Conservation (phyloP, 768 basidiomycete genomes). For the Tricholoma hemisulphureum region DNA sequence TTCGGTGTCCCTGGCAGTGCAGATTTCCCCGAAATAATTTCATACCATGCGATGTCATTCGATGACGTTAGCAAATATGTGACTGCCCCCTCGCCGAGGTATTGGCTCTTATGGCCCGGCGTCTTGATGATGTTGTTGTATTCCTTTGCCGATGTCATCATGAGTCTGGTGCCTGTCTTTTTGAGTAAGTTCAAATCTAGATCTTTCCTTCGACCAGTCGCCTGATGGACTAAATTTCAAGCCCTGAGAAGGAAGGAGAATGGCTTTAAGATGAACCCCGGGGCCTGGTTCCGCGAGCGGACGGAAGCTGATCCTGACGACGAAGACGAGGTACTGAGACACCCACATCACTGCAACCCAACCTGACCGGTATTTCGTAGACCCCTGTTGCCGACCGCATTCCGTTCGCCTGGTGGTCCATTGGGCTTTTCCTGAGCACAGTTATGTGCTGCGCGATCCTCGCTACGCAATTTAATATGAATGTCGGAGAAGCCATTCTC, state of each 20-base stretch:
- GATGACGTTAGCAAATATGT: conserved; percentile 40
- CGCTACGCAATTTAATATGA: conserved; percentile 52
- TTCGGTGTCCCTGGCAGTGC: conserved; percentile 38
- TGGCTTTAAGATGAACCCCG: neutral
- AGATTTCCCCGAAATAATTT: conserved; percentile 40
- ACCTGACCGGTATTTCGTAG: neutral
- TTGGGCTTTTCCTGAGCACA: conserved; percentile 46
- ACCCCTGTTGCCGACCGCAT: conserved; percentile 55
- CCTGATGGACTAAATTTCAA: neutral
- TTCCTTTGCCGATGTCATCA: conserved; percentile 52
- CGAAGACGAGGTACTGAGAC: conserved; percentile 38
- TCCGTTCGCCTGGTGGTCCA: conserved; percentile 54
- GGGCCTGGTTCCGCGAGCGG: conserved; percentile 28
- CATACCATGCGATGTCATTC: conserved; percentile 47
- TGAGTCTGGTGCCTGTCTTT: conserved; percentile 39
- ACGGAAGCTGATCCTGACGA: conserved; percentile 38
- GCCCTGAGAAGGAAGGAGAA: neutral
- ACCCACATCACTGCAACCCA: neutral
- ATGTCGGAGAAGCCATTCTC: conserved; percentile 57
- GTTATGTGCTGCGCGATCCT: conserved; percentile 53
- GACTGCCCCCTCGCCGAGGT: conserved; percentile 49
- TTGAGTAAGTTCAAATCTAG: conserved; percentile 17
- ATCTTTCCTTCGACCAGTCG: neutral
- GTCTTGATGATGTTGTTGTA: conserved; percentile 61
- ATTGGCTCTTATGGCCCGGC: conserved; percentile 66